phyloP scores from a whole-genome alignment of 371 early-diverging fungal genomes.

The Apophysomyces variabilis region DNA sequence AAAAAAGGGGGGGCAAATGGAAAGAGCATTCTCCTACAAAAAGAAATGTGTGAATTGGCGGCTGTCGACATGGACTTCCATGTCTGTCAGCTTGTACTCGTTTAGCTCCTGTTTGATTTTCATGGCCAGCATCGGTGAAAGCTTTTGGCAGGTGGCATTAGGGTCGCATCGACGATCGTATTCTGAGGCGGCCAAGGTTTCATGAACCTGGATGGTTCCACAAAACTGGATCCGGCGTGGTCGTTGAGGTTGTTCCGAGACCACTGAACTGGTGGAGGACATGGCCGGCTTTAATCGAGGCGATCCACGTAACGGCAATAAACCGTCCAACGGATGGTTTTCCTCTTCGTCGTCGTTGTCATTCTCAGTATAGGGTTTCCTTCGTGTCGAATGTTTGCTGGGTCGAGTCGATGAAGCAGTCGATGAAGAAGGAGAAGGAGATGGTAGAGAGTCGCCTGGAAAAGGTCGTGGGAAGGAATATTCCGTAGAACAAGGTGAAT shows the following conservation, averaged over 20 bases:
- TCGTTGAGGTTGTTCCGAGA: constrained; percentile 1
- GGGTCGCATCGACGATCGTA: constrained; percentile 76
- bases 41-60: constrained; percentile 77
- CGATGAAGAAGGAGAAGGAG: constrained; percentile 41
- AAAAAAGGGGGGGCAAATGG: constrained; percentile 1
- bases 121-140: constrained; percentile 72
- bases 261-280: constrained; percentile 37
- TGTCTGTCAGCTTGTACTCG: constrained; percentile 75
- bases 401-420: constrained; percentile 10
- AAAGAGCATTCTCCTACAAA: constrained; percentile 38
- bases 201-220: constrained; percentile 64
- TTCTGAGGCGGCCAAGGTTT: constrained; percentile 67
- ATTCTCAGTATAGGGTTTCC: constrained; percentile 20
- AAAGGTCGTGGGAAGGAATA: constrained; percentile 21
- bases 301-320: constrained; percentile 45
- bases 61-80: constrained; percentile 78
- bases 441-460: constrained; percentile 26
- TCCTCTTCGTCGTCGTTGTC: constrained; percentile 40
- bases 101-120: constrained; percentile 80
- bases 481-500: constrained; percentile 29
- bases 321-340: too few species aligned
- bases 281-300: constrained; percentile 46
- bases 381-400: constrained; percentile 11
- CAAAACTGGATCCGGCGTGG: constrained; percentile 48
- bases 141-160: constrained; percentile 61